Evolutionary conservation across 305 asterid species (phyloP), one percentile per base, ranked within the genome.

Genomic region (Fraxinus ornus): DNA sequence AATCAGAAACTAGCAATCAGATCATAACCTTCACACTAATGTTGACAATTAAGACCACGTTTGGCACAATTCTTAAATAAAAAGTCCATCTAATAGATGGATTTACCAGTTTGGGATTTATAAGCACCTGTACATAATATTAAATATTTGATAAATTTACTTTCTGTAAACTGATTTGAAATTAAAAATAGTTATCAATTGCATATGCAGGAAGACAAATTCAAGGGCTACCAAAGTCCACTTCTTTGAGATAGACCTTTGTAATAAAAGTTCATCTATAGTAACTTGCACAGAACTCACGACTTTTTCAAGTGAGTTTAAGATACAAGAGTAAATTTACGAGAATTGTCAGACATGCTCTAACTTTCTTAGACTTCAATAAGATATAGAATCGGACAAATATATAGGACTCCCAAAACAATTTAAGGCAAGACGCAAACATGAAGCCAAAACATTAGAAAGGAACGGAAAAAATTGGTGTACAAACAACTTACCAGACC

Each of bases 401-500:
- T 24, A 15, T 47, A 75, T 30, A 71, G 47, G 75, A 35, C 44
- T 37, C 78, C 71, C 2, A 22, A 10, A 66, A 21, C 57, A 32
- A 76, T 24, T 70, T 22, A 44, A 80, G 41, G 49, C 47, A 78
- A 76, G 49, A 24, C 68, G 75, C 73, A 81, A 39, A 44, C 76
- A 39, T 28, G 68, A 32, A 78, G 81, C 17, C 62, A 76, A 52
- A 72, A 36, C 30, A 79, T 66, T 76, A 79, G 49, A 75, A 32
- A 84, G 44, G 72, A 82, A 35, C 64, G 47, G 24, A 84, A 68
- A 76, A 68, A 32, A 5, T 21, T 21, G 75, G 79, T 77, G 78
- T 82, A 79, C 36, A 15, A 32, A 70, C 82, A 72, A 85, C 97
- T 91, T 87, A 95, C 99, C 98, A 97, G 84, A 85, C 99, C 99